phyloP scores from a whole-genome alignment of 2,329 filamentous ascomycete genomes.

The Juglanconis juglandina region DNA sequence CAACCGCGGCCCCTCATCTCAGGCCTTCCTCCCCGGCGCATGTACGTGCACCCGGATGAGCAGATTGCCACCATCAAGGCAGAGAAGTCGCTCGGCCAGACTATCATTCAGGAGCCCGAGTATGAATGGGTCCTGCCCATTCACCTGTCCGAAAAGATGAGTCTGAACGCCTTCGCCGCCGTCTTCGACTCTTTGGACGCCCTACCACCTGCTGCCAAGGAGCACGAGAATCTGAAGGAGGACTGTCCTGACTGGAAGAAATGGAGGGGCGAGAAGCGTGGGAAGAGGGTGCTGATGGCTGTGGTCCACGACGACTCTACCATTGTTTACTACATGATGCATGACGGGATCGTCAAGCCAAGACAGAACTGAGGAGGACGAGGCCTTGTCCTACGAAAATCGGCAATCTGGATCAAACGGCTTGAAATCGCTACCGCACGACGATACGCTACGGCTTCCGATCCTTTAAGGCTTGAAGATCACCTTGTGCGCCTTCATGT shows the following conservation, averaged over 20 bases:
- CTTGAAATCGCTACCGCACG: background rate
- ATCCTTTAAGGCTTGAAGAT: constrained; percentile 55
- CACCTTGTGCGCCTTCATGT: constrained; percentile 72
- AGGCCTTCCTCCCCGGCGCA: constrained; percentile 67
- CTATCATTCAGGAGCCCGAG: constrained; percentile 44
- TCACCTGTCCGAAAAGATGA: constrained; percentile 71
- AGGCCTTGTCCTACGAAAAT: no score
- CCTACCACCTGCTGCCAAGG: constrained; percentile 35
- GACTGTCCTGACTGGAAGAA: constrained; percentile 32
- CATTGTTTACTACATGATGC: constrained; percentile 78
- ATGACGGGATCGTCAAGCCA: constrained; percentile 84
- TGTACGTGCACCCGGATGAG: constrained; percentile 80
- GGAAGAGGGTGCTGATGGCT: constrained; percentile 70
- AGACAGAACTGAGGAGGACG: constrained; percentile 63
- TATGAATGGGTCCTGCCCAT: constrained; percentile 75
- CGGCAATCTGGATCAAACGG: no score
- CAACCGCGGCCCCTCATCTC: constrained; percentile 64
- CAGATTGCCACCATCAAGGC: constrained; percentile 69
- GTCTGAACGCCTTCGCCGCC: constrained; percentile 59
- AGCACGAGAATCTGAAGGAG: constrained; percentile 20
- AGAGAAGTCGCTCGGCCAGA: constrained; percentile 46
- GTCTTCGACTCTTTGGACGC: constrained; percentile 63
- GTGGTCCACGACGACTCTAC: constrained; percentile 78
- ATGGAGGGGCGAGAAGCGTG: constrained; percentile 44
- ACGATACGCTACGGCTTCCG: background rate